These are phyloP conservation scores for Nemania bipapillata DNA, from an alignment of 2,329 filamentous ascomycete species.

Conservation along the genomic window DNA sequence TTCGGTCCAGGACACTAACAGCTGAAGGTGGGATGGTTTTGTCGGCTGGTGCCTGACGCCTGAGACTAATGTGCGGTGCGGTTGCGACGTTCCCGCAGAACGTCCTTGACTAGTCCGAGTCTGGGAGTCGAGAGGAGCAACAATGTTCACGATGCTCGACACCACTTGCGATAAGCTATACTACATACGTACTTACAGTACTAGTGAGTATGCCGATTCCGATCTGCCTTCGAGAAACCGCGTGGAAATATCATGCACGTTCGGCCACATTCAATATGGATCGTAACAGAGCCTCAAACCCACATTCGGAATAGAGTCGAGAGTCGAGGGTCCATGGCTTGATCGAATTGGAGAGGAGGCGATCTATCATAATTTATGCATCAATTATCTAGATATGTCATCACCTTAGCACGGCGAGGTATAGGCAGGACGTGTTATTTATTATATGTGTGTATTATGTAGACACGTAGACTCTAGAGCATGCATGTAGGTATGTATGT, in stretches of 20 bases:
- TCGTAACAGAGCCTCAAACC: constrained; percentile 44
- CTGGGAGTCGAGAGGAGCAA: neutral
- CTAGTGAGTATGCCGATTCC: neutral
- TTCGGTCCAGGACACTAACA: constrained; percentile 37
- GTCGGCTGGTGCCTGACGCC: constrained; percentile 38
- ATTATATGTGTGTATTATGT: no score
- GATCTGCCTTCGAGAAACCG: constrained; percentile 23
- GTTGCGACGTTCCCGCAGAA: constrained; percentile 41
- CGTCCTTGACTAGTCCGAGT: constrained; percentile 5
- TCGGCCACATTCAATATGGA: constrained; percentile 31
- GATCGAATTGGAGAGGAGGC: neutral
- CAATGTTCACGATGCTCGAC: constrained; percentile 20
- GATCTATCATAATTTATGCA: constrained; percentile 4
- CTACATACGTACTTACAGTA: neutral
- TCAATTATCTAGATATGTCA: constrained; percentile 3
- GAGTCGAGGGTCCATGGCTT: constrained; percentile 2
- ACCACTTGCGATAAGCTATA: constrained; percentile 15
- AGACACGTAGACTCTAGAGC: no score
- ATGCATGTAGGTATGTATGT: neutral
- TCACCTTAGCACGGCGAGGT: neutral
- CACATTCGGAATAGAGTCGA: constrained; percentile 33
- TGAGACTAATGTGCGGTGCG: constrained; percentile 43
- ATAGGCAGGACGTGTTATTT: constrained; percentile 2
- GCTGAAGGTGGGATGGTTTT: constrained; percentile 18
- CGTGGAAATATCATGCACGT: constrained; percentile 17